Evolutionary conservation across 2,329 filamentous ascomycete species (phyloP), one percentile per base, ranked within the genome.

Genomic region (Trichoderma brevicompactum): DNA sequence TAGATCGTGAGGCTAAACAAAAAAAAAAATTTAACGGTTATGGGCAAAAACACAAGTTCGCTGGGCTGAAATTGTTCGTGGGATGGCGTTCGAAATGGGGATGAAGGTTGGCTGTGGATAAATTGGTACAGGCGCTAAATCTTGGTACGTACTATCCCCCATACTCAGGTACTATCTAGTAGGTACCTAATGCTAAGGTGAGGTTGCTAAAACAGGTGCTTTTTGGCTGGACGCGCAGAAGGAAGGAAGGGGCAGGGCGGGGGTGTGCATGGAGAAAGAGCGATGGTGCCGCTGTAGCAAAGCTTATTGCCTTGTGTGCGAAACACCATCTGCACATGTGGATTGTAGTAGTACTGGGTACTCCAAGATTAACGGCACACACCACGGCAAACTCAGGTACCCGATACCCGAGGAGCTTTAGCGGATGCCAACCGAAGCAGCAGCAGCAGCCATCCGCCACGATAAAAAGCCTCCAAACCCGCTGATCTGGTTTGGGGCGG

Each of bases 1-100:
- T 15, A 48, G 17, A 23, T 48, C 13, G 43, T 13, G 28, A 6
- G 32, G n/a, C 12, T 54, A 9, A 40, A 32, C 7, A 44, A 3
- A 53, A 48, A 52, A 10, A 19, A 17, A 28, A 38, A 44, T 28
- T 5, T 28, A 28, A 28, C 2, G 23, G 23, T 28, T 28, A 28
- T 28, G 23, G 23, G 23, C 23, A 28, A 3, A 28, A 28, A 28
- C 23, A 28, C 23, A 28, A 28, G 17, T 41, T 41, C 32, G 55
- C 55, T 48, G 55, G 56, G 56, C 44, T 49, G 56, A 41, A 50
- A 65, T 53, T 52, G 63, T 28, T 65, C 54, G 55, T 55, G 53
- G 50, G 55, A 44, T 48, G 62, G 53, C 32, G 36, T 56, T 56
- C 23, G n/a, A 36, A 34, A 49, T 65, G 62, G 41, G 32, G 62